These are phyloP conservation scores for Pyrenochaeta sp. DNA, from an alignment of 2,329 filamentous ascomycete species.

Conservation along the genomic window DNA sequence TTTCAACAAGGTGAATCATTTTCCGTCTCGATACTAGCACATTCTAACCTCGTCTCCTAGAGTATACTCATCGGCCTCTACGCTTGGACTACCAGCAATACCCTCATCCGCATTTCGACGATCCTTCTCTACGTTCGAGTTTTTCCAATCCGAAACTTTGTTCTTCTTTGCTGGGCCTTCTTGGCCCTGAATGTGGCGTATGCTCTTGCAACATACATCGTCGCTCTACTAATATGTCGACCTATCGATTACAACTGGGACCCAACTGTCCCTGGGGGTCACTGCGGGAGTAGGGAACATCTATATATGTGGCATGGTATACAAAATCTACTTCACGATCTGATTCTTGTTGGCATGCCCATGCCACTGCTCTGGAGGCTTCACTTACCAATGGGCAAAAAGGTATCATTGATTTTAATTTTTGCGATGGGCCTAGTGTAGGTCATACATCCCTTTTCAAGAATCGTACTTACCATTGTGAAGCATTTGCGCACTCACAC, in stretches of 20 bases:
- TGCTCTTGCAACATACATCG: slow-evolving; percentile 2
- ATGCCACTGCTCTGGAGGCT: slow-evolving; percentile 5
- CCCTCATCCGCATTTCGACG: slow-evolving; percentile 1
- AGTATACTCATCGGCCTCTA: slow-evolving; percentile 2
- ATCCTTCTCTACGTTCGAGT: slow-evolving; percentile 5
- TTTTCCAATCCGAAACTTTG: background rate
- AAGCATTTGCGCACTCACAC: slow-evolving; percentile 5
- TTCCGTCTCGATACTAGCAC: background rate
- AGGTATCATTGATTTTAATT: slow-evolving; percentile 1
- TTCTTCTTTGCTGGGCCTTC: background rate
- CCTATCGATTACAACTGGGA: slow-evolving; percentile 14
- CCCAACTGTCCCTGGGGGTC: slow-evolving; percentile 5
- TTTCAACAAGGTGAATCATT: background rate
- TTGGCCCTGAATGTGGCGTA: background rate
- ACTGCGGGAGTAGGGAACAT: slow-evolving; percentile 2
- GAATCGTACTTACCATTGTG: background rate
- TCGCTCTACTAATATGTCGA: slow-evolving; percentile 8
- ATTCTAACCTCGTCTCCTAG: background rate
- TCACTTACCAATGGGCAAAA: slow-evolving; percentile 3
- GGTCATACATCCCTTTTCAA: background rate
- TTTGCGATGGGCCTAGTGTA: slow-evolving; percentile 2
- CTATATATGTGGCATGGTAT: slow-evolving; percentile 3
- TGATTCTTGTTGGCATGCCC: slow-evolving; percentile 3
- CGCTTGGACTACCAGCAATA: slow-evolving; percentile 4
- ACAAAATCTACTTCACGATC: slow-evolving; percentile 1